Conservation (phyloP, 371 early-diverging fungal species). For the Amoeboaphelidium protococcarum region DNA sequence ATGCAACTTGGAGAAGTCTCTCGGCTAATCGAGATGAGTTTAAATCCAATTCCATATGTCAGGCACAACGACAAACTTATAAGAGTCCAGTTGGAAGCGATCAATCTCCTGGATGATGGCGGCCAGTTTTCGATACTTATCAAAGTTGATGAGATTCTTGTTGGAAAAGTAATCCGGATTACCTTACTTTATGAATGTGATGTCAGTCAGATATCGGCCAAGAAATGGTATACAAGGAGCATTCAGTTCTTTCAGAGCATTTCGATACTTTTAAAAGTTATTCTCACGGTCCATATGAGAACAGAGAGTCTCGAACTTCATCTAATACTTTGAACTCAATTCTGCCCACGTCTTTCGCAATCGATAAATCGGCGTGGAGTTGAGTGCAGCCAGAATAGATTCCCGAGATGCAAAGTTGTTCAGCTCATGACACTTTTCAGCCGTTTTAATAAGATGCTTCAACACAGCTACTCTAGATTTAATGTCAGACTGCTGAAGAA, state of each 20-base stretch:
- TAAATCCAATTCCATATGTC: neutral
- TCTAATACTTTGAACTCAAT: constrained; percentile 5
- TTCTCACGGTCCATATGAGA: constrained; percentile 6
- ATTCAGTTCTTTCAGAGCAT: constrained; percentile 12
- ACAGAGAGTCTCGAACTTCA: constrained; percentile 6
- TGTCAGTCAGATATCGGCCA: constrained; percentile 49
- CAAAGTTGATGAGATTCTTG: constrained; percentile 57
- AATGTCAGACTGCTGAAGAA: constrained; percentile 45
- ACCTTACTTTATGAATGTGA: constrained; percentile 81
- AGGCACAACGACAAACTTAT: neutral
- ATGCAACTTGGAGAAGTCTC: constrained; percentile 51
- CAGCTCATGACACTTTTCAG: constrained; percentile 42
- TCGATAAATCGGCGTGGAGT: constrained; percentile 62
- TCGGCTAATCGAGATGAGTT: constrained; percentile 59
- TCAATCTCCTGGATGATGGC: constrained; percentile 70
- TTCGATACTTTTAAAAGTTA: constrained; percentile 36
- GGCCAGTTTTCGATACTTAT: constrained; percentile 57
- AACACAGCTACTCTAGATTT: constrained; percentile 41
- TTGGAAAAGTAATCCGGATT: constrained; percentile 41
- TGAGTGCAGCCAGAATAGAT: constrained; percentile 64
- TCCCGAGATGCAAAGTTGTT: constrained; percentile 81
- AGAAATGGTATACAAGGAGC: constrained; percentile 21
- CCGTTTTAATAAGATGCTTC: constrained; percentile 55
- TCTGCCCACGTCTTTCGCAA: constrained; percentile 59
- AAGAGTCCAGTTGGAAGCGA: constrained; percentile 32